These are phyloP conservation scores for Xylaria sp. DNA, from an alignment of 2,329 filamentous ascomycete species.

Conservation along the genomic window DNA sequence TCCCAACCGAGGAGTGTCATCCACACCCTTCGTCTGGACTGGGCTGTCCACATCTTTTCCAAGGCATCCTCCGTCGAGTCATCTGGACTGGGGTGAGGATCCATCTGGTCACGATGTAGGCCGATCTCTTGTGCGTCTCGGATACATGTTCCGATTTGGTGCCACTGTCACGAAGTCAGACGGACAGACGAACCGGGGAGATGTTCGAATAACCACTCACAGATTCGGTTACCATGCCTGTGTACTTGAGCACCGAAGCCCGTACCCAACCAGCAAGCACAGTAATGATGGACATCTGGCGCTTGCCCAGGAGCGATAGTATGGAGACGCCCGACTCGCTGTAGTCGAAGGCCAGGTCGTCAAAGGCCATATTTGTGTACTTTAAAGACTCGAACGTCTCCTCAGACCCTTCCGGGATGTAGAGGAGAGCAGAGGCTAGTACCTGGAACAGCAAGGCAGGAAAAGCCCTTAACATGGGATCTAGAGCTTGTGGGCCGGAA, in stretches of 20 bases:
- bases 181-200: background rate
- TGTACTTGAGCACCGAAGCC: conserved; percentile 60
- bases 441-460: conserved; percentile 64
- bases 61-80: conserved; percentile 51
- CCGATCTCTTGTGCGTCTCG: conserved; percentile 66
- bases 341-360: conserved; percentile 63
- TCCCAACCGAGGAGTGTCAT: conserved; percentile 59
- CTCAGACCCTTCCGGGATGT: conserved; percentile 51
- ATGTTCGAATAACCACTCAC: conserved; percentile 38
- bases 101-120: conserved; percentile 56
- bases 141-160: conserved; percentile 58
- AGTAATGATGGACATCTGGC: conserved; percentile 57
- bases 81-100: conserved; percentile 51
- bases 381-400: conserved; percentile 58
- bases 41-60: conserved; percentile 61
- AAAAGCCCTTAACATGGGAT: conserved; percentile 56
- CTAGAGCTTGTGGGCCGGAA: conserved; percentile 53
- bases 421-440: conserved; percentile 56
- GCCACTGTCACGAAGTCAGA: conserved; percentile 47
- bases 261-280: conserved; percentile 62
- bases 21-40: conserved; percentile 59
- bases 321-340: conserved; percentile 60
- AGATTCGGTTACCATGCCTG: conserved; percentile 60
- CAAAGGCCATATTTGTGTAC: conserved; percentile 62
- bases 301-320: conserved; percentile 58